Evolutionary conservation across 257 asterid species (phyloP), one percentile per base, ranked within the genome.

Genomic region (Gynochthodes officinalis): DNA sequence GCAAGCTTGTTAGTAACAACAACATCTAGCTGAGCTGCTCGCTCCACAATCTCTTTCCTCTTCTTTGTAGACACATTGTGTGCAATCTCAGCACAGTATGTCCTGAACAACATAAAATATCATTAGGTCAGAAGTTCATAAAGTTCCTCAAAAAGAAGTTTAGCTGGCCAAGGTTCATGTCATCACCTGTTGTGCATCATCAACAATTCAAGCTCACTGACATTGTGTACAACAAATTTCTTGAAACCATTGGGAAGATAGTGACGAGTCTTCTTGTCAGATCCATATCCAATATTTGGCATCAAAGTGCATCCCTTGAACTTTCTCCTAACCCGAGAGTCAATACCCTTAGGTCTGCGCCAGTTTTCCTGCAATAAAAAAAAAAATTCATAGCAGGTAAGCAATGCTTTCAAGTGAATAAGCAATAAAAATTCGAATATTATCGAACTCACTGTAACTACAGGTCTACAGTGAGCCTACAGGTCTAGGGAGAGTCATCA

Each of bases 291-390:
- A 44, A 87, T 86, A 81, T 82, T 91, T 50, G 92, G 96, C 95
- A 87, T 87, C 86, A 87, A 69, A 2, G 75, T 75, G 1, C 89
- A 85, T 25, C 97, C 91, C 78, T 89, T 85, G 77, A 91, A 91
- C 89, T 89, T 89, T 77, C 94, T 84, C 35, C 94, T 65, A 55
- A 89, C 96, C 39, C 92, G 75, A 28, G 94, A 87, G 67, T 91
- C 96, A 16, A 86, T 91, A 84, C 91, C 92, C 88, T 91, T 89
- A 0, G 96, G 96, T 40, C 96, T 75, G 18, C 91, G 91, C 90
- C 92, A 89, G 76, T 66, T 91, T 65, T 79, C 30, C 95, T 87
- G 77, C 33, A 35, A 79, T 2, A 2, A 16, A 58, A 64, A 12
- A 2, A 16, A 58, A 64, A 12, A 75, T 8, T 30, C 67, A 71